A percentile compares a stretch with the other conserved stretches of the same genome.
phyloP scores from a whole-genome alignment of 768 basidiomycete genomes.

The Naematelia aurantialba region DNA sequence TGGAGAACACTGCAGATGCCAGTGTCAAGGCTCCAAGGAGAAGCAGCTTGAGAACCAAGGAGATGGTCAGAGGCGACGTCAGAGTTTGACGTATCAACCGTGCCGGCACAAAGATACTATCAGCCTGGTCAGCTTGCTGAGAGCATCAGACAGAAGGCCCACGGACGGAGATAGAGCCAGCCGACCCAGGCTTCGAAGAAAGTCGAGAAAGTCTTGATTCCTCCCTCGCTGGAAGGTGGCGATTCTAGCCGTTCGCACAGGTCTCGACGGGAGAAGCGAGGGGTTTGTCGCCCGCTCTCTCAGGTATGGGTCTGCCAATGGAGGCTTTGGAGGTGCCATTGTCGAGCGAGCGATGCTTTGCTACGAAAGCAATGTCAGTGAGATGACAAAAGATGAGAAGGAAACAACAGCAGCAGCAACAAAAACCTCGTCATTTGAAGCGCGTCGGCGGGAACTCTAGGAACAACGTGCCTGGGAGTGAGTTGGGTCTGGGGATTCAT shows the following conservation, averaged over 20 bases:
- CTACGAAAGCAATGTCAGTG: no score
- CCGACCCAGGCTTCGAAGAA: constrained; percentile 12
- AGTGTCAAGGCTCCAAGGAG: constrained; percentile 33
- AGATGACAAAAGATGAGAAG: no score
- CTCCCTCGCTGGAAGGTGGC: not conserved
- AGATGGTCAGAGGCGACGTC: constrained; percentile 44
- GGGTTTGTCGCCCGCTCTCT: constrained; percentile 11
- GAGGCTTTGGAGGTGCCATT: not conserved
- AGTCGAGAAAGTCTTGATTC: constrained; percentile 29
- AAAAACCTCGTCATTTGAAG: no score
- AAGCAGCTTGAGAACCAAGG: constrained; percentile 34
- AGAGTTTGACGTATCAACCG: constrained; percentile 30
- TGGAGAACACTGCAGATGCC: constrained; percentile 37
- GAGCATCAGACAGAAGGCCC: no score
- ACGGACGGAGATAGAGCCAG: constrained; percentile 23
- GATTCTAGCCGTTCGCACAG: not conserved
- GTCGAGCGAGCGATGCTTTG: no score
- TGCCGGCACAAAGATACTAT: constrained; percentile 36
- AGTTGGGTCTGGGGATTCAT: no score
- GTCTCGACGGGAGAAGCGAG: constrained; percentile 8
- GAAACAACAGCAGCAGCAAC: no score
- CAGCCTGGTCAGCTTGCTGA: not conserved
- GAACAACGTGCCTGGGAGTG: no score
- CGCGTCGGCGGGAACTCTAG: no score
- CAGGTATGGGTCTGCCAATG: constrained; percentile 19